Base-by-base conservation (phyloP, 1,284 basidiomycete genomes). In the Cutaneotrichosporon spelunceum region DNA sequence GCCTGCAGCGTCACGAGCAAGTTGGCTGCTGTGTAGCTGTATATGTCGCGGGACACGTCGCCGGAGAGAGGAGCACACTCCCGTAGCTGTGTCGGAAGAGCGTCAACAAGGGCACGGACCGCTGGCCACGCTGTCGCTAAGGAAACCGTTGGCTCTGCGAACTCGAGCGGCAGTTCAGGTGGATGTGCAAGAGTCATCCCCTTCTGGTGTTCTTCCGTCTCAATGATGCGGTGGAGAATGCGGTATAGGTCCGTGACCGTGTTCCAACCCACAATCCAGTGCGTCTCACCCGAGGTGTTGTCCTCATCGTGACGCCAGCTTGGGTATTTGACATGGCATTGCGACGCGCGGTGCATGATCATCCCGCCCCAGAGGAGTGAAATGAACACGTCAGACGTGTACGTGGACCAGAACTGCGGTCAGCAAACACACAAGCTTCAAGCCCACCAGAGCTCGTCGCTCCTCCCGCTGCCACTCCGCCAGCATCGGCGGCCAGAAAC, bases 11-110 rank as follows among this genome's bases (percentile, higher is more conserved):
- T 68, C 29, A 70, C 62, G 47, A 57, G 60, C n/a, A 70, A 57
- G 55, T 70, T 66, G n/a, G 68, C 66, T 1, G 65, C 64, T 44
- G 68, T 66, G 42, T 68, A 70, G 19, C 58, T 61, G 60, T 59
- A 66, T 8, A 61, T 60, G 57, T 70, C 68, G 8, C 39, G 27
- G 11, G 55, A 50, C 14, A 63, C n/a, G 55, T 65, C 45, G 13
- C 68, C 68, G 1, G 62, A 61, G 57, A 68, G 61, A 19, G 62
- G 57, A 13, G 56, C 60, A 19, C 58, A 63, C 14, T 60, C 54
- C 52, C 66, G 64, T 42, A 66, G 61, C 4, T 60, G 30, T 6
- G 34, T 44, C 3, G 66, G 66, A 7, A 69, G 34, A 3, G 44
- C 36, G n/a, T 45, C 61, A 44, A 55, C 48, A 6, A 54, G 16